Evolutionary conservation across 2,329 filamentous ascomycete genomes (phyloP).

Genomic region (Chaetomium strumarium): DNA sequence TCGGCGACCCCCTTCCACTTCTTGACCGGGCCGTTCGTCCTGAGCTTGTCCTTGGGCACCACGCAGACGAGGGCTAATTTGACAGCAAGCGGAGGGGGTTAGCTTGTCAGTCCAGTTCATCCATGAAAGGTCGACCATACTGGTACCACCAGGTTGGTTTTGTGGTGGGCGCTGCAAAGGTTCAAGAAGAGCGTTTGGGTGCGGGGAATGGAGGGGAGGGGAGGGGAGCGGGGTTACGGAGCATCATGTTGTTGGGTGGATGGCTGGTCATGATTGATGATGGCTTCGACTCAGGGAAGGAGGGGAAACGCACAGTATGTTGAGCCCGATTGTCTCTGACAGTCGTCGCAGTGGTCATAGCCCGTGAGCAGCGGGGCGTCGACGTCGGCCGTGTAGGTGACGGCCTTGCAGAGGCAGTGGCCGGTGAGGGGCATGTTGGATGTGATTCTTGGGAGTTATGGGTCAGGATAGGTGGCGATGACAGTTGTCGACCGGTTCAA

Average conservation of each 20-base stretch:
- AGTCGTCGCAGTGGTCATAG: constrained; percentile 69
- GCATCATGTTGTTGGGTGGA: not conserved
- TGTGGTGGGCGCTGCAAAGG: no score
- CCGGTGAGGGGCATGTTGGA: constrained; percentile 58
- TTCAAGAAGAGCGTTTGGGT: no score
- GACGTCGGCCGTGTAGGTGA: constrained; percentile 59
- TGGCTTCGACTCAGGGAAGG: not conserved
- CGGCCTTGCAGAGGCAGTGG: constrained; percentile 65
- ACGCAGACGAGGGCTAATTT: constrained; percentile 61
- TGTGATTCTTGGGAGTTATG: not conserved
- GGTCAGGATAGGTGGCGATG: not conserved
- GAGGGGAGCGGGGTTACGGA: not conserved
- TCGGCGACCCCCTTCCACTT: constrained; percentile 54
- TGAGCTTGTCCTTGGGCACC: constrained; percentile 60
- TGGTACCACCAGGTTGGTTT: no score
- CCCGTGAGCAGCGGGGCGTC: constrained; percentile 49
- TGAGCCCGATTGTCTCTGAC: constrained; percentile 63
- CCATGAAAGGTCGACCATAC: not conserved
- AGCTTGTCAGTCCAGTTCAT: not conserved
- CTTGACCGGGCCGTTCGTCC: constrained; percentile 58
- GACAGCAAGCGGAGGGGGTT: not conserved
- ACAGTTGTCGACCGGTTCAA: not conserved
- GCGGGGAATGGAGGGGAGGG: not conserved
- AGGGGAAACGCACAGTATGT: constrained; percentile 49
- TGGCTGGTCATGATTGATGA: not conserved